These are phyloP conservation scores for Dissophora globulifera DNA, from an alignment of 192 early-diverging fungal species.

Conservation along the genomic window DNA sequence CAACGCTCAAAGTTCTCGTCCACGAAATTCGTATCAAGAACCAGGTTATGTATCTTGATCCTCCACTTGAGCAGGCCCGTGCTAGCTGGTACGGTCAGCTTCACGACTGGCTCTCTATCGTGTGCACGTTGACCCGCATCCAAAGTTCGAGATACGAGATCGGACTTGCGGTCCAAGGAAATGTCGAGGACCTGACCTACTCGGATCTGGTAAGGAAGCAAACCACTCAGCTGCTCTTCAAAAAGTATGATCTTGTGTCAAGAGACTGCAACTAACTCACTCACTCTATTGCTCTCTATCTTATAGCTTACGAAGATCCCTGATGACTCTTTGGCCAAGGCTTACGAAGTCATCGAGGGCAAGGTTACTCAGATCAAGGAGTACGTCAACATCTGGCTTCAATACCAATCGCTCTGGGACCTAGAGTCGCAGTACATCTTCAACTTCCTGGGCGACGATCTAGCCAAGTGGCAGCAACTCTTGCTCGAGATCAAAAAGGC, in stretches of 20 bases:
- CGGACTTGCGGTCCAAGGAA: constrained; percentile 69
- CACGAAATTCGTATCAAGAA: constrained; percentile 93
- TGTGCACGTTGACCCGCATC: constrained; percentile 87
- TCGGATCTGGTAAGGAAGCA: constrained; percentile 67
- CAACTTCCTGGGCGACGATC: constrained; percentile 85
- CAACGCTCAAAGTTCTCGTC: constrained; percentile 74
- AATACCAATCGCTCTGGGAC: constrained; percentile 99
- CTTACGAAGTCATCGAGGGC: constrained; percentile 86
- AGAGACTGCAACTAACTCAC: too few species aligned
- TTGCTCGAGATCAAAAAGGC: constrained; percentile 95
- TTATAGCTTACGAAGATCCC: constrained; percentile 73
- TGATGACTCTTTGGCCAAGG: constrained; percentile 73
- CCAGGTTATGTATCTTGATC: constrained; percentile 97
- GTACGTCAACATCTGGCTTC: constrained; percentile 95
- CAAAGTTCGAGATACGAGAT: constrained; percentile 94
- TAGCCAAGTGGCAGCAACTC: constrained; percentile 92
- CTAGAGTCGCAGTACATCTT: constrained; percentile 89
- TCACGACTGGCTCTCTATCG: constrained; percentile 90
- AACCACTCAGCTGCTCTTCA: too few species aligned
- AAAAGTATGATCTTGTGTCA: too few species aligned
- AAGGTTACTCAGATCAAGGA: constrained; percentile 79
- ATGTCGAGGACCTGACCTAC: constrained; percentile 68
- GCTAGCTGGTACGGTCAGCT: constrained; percentile 89
- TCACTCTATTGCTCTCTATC: neutral
- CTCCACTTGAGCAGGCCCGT: constrained; percentile 94